A percentile compares a stretch with the other conserved stretches of the same genome.
These are phyloP conservation scores for Phytophthora foliorum DNA, from an alignment of 352 stramenopile species.

Conservation along the genomic window DNA sequence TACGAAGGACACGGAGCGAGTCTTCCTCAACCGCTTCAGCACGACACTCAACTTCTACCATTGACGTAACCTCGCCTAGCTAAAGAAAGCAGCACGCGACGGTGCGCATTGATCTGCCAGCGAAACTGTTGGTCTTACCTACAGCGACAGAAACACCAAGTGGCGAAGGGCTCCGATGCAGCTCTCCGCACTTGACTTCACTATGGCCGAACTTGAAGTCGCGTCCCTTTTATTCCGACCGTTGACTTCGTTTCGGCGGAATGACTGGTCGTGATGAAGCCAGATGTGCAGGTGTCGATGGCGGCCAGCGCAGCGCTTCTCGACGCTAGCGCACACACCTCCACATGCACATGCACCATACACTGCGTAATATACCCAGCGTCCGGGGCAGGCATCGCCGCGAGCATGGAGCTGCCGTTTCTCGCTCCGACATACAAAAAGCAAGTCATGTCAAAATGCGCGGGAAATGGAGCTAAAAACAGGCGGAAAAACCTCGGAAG, in stretches of 20 bases:
- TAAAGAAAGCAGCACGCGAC: slow-evolving; percentile 1
- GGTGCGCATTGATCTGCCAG: neutral
- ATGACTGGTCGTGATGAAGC: slow-evolving; percentile 27
- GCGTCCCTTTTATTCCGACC: slow-evolving; percentile 21
- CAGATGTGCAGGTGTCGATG: slow-evolving; percentile 8
- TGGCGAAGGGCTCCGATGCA: neutral
- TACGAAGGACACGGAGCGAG: too few relatives aligned
- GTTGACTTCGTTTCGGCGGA: slow-evolving; percentile 5
- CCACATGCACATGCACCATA: neutral
- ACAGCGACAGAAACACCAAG: neutral
- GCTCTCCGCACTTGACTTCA: slow-evolving; percentile 5
- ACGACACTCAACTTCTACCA: too few relatives aligned
- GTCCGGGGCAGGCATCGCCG: too few relatives aligned
- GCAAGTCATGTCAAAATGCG: slow-evolving; percentile 5
- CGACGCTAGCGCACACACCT: neutral
- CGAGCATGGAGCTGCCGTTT: neutral
- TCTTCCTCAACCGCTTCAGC: too few relatives aligned
- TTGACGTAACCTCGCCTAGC: neutral
- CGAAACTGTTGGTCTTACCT: neutral
- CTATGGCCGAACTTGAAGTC: slow-evolving; percentile 27
- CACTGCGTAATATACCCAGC: too few relatives aligned
- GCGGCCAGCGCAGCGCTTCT: neutral
- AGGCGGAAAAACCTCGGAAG: slow-evolving; percentile 21
- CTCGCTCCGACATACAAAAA: neutral
- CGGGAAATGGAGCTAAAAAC: slow-evolving; percentile 16